phyloP scores from a whole-genome alignment of 2,329 filamentous ascomycete species.

The Aureobasidium subglaciale region DNA sequence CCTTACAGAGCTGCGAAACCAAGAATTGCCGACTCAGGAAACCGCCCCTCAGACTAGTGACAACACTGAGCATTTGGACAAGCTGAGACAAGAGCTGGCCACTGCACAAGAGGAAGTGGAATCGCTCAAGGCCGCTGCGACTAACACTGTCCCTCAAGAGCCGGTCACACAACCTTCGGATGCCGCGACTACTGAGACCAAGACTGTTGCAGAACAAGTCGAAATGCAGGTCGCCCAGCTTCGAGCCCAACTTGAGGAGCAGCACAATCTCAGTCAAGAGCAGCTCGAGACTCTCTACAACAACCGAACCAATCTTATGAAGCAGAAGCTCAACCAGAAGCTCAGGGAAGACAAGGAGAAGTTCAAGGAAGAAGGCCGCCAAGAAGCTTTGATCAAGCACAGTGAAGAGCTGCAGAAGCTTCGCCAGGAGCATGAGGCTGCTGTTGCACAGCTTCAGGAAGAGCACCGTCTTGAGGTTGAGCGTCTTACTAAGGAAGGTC shows the following conservation, averaged over 20 bases:
- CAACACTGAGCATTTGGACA: conserved; percentile 27
- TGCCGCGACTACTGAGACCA: conserved; percentile 21
- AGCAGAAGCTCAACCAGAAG: conserved; percentile 59
- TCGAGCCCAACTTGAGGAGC: conserved; percentile 31
- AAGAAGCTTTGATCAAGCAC: conserved; percentile 34
- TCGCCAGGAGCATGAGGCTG: conserved; percentile 39
- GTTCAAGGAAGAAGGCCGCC: conserved; percentile 30
- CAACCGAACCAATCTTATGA: conserved; percentile 62
- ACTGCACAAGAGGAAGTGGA: conserved; percentile 41
- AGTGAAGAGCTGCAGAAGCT: conserved; percentile 44
- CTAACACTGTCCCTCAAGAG: conserved; percentile 17
- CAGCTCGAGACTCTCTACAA: conserved; percentile 45
- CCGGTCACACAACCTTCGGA: conserved; percentile 16
- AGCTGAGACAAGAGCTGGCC: conserved; percentile 35
- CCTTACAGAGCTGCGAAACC: conserved; percentile 27
- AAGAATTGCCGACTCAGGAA: conserved; percentile 32
- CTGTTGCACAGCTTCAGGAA: conserved; percentile 33
- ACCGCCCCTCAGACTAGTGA: conserved; percentile 13
- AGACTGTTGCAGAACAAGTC: conserved; percentile 43
- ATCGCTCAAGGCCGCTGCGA: conserved; percentile 33
- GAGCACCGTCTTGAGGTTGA: conserved; percentile 33
- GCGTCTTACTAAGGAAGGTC: conserved; percentile 29
- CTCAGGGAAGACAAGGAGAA: conserved; percentile 43
- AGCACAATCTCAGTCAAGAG: conserved; percentile 31
- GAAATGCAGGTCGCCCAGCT: conserved; percentile 35